Base-by-base conservation (phyloP, 768 basidiomycete genomes). In the Rhodotorula diobovata region DNA sequence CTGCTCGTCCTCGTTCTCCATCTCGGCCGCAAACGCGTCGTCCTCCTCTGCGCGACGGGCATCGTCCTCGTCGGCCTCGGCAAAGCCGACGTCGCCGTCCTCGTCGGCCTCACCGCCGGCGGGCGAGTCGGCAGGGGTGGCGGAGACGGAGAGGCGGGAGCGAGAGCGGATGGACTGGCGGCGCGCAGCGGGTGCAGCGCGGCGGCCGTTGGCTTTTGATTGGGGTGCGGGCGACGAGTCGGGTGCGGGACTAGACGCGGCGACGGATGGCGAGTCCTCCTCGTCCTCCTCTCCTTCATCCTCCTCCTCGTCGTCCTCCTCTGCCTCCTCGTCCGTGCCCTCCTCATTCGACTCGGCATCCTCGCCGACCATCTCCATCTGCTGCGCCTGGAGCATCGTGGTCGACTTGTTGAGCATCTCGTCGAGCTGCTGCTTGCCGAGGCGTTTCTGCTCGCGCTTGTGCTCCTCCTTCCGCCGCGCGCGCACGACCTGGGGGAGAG, bases 371-470 rank as follows among this genome's bases (percentile, higher is more conserved):
- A 93, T 81, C 76, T 90, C 89, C 1, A 85, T 83, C 57, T 89
- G 87, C 77, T 95, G 94, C 3, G 90, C 89, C 77, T 90, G 88
- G 70, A 96, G 81, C 67, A 95, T 87, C 59, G 89, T 87, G 0
- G 90, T 90, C 46, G 91, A 94, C 77, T 94, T 89, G 80, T 92
- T 87, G 57, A 97, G 83, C 72, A 97, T 91, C 9, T 89, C 90
- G 79, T 94, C 90, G 32, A 97, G 84, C 80, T 96, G 93, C 72
- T 88, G 87, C 70, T 89, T 89, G 0, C 93, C 91, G 11, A 87
- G 84, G 43, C 86, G 84, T 72, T 87, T 84, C 79, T 93, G 90
- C 80, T 96, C 93, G 28, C 84, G 88, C 77, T 90, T 89, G 21
- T 83, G 81, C 62, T 83, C 84, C 53, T 85, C 81, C 46, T 88